Base-by-base conservation (phyloP, 2,329 filamentous ascomycete species). In the Hypoxylon sp. region DNA sequence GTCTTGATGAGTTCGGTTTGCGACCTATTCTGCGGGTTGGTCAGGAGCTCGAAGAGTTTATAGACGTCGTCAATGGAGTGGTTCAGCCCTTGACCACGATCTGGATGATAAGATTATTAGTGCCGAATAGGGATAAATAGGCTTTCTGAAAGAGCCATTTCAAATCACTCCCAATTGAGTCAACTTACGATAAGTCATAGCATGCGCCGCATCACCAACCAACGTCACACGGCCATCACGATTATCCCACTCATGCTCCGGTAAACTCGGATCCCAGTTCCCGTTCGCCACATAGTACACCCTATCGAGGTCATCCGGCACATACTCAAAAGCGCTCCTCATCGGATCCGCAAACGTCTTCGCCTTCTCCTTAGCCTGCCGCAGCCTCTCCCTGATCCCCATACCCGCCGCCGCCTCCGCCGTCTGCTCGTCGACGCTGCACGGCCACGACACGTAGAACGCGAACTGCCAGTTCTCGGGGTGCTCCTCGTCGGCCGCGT, bases 31-130 rank as follows among this genome's bases (percentile, higher is more conserved):
- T 50, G 66, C 9, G 58, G 60, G 21, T 56, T 60, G 10, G 61
- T 72, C 4, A 81, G 67, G 1, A 75, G 72, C 68, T 78, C 74
- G 41, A 79, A 74, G 7, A 85, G 65, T 61, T 80, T 79, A 0
- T 75, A 78, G 3, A 79, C 81, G 64, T 85, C 83, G 1, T 78
- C 78, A 9, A 85, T 75, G 2, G 79, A 79, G 63, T 84, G 82
- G 65, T 85, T 85, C n/a, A 85, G 76, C 0, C 82, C 83, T 71
- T 85, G 82, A 0, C 82, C 83, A 21, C 83, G 79, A 70, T 85
- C 74, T 75, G 19, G 10, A 25, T 17, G 34, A 6, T 10, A 6
- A 32, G 6, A 11, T 13, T 46, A 34, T 68, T 30, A 63, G 60
- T 14, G 56, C 30, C 43, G 21, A 19, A 36, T 43, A 41, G 17